phyloP scores from a whole-genome alignment of 106 monocot species.

The Hemerocallis citrina region DNA sequence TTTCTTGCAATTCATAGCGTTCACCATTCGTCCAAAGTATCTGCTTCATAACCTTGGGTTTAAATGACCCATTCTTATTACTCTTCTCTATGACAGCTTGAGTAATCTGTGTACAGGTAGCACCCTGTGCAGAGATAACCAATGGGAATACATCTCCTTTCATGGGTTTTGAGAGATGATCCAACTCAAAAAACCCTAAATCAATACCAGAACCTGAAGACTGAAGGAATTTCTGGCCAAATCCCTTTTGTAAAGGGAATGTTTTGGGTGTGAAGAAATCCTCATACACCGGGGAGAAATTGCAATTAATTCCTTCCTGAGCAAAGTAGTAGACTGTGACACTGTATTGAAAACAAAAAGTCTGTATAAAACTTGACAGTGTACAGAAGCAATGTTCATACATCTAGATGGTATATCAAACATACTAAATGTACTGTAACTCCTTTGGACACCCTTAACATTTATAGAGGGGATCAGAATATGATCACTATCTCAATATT shows the following conservation, averaged over 20 bases:
- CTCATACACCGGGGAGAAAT: conserved; percentile 29
- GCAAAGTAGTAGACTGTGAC: conserved; percentile 82
- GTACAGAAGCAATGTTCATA: background rate
- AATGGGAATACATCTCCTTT: conserved; percentile 60
- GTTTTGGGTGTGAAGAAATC: conserved; percentile 33
- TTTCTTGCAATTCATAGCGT: conserved; percentile 81
- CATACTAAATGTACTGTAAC: too few species aligned
- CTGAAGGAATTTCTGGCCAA: conserved; percentile 66
- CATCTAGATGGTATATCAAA: too few species aligned
- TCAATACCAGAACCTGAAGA: conserved; percentile 75
- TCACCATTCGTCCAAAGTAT: conserved; percentile 63
- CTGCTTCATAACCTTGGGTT: conserved; percentile 73
- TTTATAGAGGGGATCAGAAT: background rate
- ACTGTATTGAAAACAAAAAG: conserved; percentile 22
- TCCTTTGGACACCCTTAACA: background rate
- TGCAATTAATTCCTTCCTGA: conserved; percentile 51
- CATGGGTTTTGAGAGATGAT: conserved; percentile 63
- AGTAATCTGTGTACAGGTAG: conserved; percentile 60
- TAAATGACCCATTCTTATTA: conserved; percentile 31
- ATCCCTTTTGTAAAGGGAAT: conserved; percentile 52
- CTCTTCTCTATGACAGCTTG: conserved; percentile 64
- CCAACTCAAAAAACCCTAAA: conserved; percentile 71
- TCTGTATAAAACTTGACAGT: background rate
- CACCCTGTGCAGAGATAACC: conserved; percentile 50
- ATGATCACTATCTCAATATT: background rate